phyloP scores from a whole-genome alignment of 371 early-diverging fungal genomes.

The Mortierella sp. region DNA sequence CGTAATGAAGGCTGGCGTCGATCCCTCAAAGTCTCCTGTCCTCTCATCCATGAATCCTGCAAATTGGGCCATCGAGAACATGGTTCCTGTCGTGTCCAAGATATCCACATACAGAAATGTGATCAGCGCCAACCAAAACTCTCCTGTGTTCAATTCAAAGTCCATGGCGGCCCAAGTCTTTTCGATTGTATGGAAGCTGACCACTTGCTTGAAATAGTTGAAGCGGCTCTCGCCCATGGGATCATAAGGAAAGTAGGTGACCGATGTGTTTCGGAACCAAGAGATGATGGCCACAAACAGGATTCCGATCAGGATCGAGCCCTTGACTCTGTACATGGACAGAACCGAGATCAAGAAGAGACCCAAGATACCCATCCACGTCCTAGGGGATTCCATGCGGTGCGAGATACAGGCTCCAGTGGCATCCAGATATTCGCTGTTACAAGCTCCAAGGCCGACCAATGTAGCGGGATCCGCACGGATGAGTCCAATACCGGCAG shows the following conservation, averaged over 20 bases:
- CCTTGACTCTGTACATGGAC: constrained; percentile 73
- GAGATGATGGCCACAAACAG: constrained; percentile 75
- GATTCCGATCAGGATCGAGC: constrained; percentile 79
- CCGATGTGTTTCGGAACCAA: constrained; percentile 70
- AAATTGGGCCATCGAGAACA: constrained; percentile 84
- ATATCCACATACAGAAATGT: constrained; percentile 87
- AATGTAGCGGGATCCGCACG: constrained; percentile 68
- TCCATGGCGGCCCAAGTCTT: constrained; percentile 69
- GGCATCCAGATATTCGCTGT: constrained; percentile 59
- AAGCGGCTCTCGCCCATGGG: constrained; percentile 69
- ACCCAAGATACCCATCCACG: constrained; percentile 81
- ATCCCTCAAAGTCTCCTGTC: constrained; percentile 81
- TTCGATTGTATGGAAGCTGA: constrained; percentile 69
- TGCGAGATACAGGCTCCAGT: constrained; percentile 64
- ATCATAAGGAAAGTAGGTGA: constrained; percentile 82
- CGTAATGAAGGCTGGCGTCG: constrained; percentile 75
- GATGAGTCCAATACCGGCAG: constrained; percentile 84
- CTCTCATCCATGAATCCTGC: constrained; percentile 79
- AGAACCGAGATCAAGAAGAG: constrained; percentile 75
- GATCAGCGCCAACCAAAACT: constrained; percentile 83
- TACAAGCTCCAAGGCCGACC: constrained; percentile 78
- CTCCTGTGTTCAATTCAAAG: constrained; percentile 68
- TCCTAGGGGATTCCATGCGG: constrained; percentile 74
- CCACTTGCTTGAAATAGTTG: constrained; percentile 78
- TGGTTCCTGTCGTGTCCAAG: constrained; percentile 59